phyloP scores from a whole-genome alignment of 2,329 filamentous ascomycete species.

The Xylariaceae sp. region DNA sequence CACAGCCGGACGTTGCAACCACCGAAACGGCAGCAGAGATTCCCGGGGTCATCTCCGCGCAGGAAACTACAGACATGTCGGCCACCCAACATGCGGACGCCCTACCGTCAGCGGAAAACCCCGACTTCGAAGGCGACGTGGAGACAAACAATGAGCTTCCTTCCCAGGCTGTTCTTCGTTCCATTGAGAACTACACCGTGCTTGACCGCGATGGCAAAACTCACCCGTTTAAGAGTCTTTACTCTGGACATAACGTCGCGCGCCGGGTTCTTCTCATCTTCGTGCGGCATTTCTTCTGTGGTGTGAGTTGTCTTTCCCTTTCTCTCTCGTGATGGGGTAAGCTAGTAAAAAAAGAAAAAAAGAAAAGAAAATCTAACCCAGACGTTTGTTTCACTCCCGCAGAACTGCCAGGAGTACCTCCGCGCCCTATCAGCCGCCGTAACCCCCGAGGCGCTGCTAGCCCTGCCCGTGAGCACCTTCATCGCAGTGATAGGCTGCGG shows the following conservation, averaged over 20 bases:
- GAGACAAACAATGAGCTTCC: slow-evolving; percentile 54
- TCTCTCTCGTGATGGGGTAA: too few species aligned
- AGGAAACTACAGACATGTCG: not conserved
- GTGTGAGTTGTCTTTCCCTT: slow-evolving; percentile 48
- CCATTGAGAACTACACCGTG: slow-evolving; percentile 53
- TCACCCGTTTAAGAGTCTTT: slow-evolving; percentile 60
- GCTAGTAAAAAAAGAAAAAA: too few species aligned
- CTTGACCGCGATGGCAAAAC: slow-evolving; percentile 58
- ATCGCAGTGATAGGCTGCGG: slow-evolving; percentile 72
- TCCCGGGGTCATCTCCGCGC: too few species aligned
- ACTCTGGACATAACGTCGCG: slow-evolving; percentile 50
- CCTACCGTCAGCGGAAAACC: slow-evolving; percentile 18
- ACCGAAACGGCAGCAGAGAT: too few species aligned
- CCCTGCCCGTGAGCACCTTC: slow-evolving; percentile 53
- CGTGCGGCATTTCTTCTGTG: slow-evolving; percentile 76
- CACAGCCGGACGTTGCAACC: not conserved
- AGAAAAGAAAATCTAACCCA: too few species aligned
- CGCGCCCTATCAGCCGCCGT: slow-evolving; percentile 58
- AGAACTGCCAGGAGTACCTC: slow-evolving; percentile 76
- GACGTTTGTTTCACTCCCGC: too few species aligned
- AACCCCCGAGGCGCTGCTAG: slow-evolving; percentile 46
- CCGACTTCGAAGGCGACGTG: slow-evolving; percentile 55
- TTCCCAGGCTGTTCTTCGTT: slow-evolving; percentile 43
- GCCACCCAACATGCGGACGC: slow-evolving; percentile 1
- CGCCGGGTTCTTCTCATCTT: slow-evolving; percentile 66